Conservation (phyloP, 78 protist species). For the Cavenderia fasciculata region DNA sequence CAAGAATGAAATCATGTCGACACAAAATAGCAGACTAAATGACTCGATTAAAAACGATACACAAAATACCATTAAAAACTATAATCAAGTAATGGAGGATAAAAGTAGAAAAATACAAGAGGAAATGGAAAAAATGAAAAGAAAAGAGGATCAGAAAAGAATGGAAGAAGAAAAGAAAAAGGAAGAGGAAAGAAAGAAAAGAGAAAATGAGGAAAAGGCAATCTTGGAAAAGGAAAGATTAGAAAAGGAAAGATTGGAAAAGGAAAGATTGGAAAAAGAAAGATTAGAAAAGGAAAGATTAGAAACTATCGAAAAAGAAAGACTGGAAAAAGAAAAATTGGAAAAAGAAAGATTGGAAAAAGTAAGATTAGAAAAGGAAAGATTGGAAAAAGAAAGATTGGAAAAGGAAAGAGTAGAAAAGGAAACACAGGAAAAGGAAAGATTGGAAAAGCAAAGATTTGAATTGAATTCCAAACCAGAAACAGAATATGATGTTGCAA, state of each 20-base stretch:
- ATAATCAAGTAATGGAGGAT: neutral
- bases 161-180: neutral
- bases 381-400: neutral
- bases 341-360: neutral
- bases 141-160: neutral
- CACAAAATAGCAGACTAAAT: neutral
- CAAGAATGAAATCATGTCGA: neutral
- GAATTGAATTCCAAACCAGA: neutral
- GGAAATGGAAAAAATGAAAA: neutral
- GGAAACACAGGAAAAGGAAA: neutral
- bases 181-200: neutral
- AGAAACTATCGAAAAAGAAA: neutral
- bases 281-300: neutral
- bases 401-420: conserved; percentile 1
- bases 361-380: neutral
- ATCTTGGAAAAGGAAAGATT: neutral
- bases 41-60: neutral
- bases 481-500: neutral
- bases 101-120: neutral
- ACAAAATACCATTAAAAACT: too few species aligned
- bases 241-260: neutral
- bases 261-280: neutral
- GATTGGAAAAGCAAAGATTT: neutral
- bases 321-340: neutral
- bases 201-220: neutral